Evolutionary conservation across 2,329 filamentous ascomycete genomes (phyloP).

Genomic region (Colletotrichum acutatum): DNA sequence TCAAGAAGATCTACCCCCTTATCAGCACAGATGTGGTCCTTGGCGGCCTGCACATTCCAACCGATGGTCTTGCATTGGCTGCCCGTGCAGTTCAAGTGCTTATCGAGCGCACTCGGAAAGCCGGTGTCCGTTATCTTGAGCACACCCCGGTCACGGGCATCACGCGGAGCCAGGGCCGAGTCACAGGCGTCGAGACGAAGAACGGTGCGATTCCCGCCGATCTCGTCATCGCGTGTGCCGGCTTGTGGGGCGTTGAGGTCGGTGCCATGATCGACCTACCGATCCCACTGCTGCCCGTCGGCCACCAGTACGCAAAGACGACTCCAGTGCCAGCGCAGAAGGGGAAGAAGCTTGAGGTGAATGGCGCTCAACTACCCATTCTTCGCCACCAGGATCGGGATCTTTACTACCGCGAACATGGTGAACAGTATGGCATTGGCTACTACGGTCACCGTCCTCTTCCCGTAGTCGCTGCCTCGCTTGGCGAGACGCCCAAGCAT

Average conservation of each 20-base stretch:
- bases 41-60: conserved; percentile 69
- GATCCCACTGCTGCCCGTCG: conserved; percentile 69
- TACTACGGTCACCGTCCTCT: conserved; percentile 73
- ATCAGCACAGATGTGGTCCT: conserved; percentile 64
- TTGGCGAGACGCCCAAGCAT: conserved; percentile 63
- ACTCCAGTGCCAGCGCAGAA: conserved; percentile 58
- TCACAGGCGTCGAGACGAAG: conserved; percentile 66
- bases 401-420: conserved; percentile 73
- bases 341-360: conserved; percentile 49
- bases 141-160: conserved; percentile 69
- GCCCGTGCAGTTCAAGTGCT: conserved; percentile 71
- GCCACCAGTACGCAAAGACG: conserved; percentile 73
- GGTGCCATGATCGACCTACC: conserved; percentile 69
- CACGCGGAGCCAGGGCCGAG: conserved; percentile 56
- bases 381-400: conserved; percentile 72
- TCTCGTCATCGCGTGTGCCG: conserved; percentile 71
- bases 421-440: conserved; percentile 70
- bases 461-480: conserved; percentile 64
- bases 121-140: conserved; percentile 68
- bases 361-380: conserved; percentile 67
- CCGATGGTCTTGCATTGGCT: conserved; percentile 69
- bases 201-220: conserved; percentile 64
- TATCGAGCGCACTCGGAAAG: conserved; percentile 65
- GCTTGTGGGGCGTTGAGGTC: conserved; percentile 74
- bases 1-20: conserved; percentile 63